Conservation (phyloP, 1,284 basidiomycete genomes). For the Cystobasidiaceae sp. region DNA sequence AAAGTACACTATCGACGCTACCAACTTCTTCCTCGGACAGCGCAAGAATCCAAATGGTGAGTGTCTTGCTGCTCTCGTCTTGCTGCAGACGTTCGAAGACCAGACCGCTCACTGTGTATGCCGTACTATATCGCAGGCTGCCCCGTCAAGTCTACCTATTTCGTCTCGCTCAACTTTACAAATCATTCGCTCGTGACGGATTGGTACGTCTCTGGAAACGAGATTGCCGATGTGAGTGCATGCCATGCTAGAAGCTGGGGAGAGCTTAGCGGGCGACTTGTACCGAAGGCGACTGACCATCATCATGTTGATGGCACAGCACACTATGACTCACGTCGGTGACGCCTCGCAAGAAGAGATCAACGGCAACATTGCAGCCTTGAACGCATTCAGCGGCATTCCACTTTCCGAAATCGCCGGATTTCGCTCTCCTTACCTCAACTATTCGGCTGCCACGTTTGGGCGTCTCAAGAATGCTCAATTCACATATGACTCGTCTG, state of each 20-base stretch:
- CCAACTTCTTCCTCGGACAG: constrained; percentile 62
- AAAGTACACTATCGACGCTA: constrained; percentile 49
- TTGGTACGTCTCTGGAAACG: constrained; percentile 76
- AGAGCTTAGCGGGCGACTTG: too few relatives aligned
- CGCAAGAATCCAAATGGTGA: constrained; percentile 71
- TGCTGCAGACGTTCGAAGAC: too few relatives aligned
- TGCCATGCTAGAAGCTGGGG: too few relatives aligned
- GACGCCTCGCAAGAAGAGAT: constrained; percentile 57
- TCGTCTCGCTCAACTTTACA: constrained; percentile 65
- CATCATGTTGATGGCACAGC: too few relatives aligned
- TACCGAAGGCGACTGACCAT: background rate
- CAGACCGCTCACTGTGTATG: background rate
- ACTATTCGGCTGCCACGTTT: constrained; percentile 53
- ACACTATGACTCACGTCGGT: constrained; percentile 68
- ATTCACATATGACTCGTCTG: constrained; percentile 60
- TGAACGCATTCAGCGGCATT: constrained; percentile 71
- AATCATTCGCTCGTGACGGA: constrained; percentile 61
- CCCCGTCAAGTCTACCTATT: constrained; percentile 66
- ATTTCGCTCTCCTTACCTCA: constrained; percentile 73
- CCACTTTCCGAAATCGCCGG: constrained; percentile 63
- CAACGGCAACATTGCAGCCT: constrained; percentile 70
- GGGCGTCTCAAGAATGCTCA: constrained; percentile 12
- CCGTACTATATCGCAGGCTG: too few relatives aligned
- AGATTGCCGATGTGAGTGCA: constrained; percentile 63
- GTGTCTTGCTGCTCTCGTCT: background rate